These are phyloP conservation scores for Anthoceros angustus DNA, from an alignment of 225 moss, liverwort and hornwort species.

Conservation along the genomic window DNA sequence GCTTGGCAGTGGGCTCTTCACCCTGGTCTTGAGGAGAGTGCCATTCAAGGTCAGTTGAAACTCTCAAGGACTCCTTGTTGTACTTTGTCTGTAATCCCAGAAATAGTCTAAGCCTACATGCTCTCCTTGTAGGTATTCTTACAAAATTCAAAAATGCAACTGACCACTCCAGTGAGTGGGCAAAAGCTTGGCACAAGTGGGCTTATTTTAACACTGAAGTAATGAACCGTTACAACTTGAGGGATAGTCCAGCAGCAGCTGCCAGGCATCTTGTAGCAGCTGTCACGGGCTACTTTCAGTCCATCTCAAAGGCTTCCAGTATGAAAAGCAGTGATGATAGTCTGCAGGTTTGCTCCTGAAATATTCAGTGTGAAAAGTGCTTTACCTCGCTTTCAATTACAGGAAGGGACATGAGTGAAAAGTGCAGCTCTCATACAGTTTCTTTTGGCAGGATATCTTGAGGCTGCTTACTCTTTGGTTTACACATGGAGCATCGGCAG, in stretches of 20 bases:
- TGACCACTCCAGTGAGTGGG: constrained; percentile 57
- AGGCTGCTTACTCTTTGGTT: constrained; percentile 98
- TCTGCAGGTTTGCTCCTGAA: constrained; percentile 41
- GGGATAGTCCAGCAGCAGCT: constrained; percentile 30
- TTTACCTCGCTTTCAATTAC: no score
- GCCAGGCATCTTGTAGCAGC: constrained; percentile 70
- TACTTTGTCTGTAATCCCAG: not conserved
- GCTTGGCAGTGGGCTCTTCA: constrained; percentile 74
- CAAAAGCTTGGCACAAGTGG: constrained; percentile 99
- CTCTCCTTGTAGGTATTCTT: constrained; percentile 42
- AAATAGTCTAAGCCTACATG: no score
- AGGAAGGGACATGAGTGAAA: no score
- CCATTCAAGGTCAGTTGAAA: constrained; percentile 44
- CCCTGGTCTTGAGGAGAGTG: constrained; percentile 50
- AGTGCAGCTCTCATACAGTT: not conserved
- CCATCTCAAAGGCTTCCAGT: constrained; percentile 67
- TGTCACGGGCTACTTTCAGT: constrained; percentile 73
- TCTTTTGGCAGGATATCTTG: constrained; percentile 61
- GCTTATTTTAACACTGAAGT: constrained; percentile 87
- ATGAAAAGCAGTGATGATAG: constrained; percentile 80
- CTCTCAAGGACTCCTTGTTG: not conserved
- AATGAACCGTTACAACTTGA: constrained; percentile 43
- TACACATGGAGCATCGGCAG: constrained; percentile 65
- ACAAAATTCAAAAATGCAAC: constrained; percentile 49
- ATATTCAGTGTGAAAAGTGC: no score